Conservation (phyloP, 371 early-diverging fungal species). For the Rhizopus arrhizus region DNA sequence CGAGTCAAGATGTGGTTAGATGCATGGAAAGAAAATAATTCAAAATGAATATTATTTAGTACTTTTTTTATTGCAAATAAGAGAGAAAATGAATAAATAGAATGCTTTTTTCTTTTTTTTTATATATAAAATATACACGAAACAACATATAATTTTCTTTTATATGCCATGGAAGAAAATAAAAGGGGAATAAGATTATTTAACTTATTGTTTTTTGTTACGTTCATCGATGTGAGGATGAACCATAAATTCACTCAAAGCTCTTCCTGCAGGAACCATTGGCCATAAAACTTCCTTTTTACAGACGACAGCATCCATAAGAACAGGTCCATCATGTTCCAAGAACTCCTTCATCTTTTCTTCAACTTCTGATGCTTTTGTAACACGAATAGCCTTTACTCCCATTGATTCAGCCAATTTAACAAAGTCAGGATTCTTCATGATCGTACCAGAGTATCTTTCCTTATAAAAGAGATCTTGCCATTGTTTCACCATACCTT, state of each 20-base stretch:
- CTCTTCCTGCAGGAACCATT: constrained; percentile 96
- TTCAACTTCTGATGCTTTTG: constrained; percentile 83
- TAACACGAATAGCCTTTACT: constrained; percentile 84
- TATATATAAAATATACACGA: background rate
- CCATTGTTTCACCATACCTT: constrained; percentile 99
- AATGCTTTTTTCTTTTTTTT: constrained; percentile 4
- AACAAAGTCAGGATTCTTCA: constrained; percentile 98
- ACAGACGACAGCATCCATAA: constrained; percentile 89
- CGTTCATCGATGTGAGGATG: constrained; percentile 47
- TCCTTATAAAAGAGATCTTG: constrained; percentile 97
- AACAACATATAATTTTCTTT: background rate
- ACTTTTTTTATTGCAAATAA: background rate
- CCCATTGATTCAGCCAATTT: constrained; percentile 95
- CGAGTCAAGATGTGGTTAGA: constrained; percentile 74
- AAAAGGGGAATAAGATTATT: background rate
- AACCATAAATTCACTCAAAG: constrained; percentile 80
- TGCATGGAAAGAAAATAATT: constrained; percentile 42
- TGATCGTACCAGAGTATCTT: constrained; percentile 89
- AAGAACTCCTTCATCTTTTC: constrained; percentile 88
- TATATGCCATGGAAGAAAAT: background rate
- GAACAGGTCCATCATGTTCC: constrained; percentile 82
- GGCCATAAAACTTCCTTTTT: constrained; percentile 93
- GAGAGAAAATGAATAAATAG: constrained; percentile 6
- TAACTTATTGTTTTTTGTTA: constrained; percentile 14
- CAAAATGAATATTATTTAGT: constrained; percentile 20